These are phyloP conservation scores for Debaryomyces subglobosus DNA, from an alignment of 1,139 yeast genomes.

Conservation along the genomic window DNA sequence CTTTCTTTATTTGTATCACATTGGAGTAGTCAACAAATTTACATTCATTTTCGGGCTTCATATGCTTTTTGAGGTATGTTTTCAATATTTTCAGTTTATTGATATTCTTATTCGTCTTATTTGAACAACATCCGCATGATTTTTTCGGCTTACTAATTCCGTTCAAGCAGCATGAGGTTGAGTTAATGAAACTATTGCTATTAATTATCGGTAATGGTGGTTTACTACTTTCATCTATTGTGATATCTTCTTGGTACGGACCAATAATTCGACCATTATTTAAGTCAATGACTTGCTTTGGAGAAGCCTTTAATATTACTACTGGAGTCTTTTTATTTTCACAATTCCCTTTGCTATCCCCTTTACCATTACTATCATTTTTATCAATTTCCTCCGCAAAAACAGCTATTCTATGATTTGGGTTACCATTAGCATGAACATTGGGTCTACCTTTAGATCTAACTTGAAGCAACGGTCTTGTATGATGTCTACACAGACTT, in stretches of 20 bases:
- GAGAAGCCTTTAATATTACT: conserved; percentile 48
- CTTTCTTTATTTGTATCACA: conserved; percentile 2
- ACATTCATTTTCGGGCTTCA: conserved; percentile 14
- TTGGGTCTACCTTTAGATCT: conserved; percentile 85
- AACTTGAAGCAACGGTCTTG: conserved; percentile 82
- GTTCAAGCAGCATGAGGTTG: conserved; percentile 38
- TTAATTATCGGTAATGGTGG: conserved; percentile 30
- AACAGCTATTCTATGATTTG: conserved; percentile 59
- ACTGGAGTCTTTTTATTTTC: conserved; percentile 31
- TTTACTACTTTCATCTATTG: conserved; percentile 15
- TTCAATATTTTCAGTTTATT: conserved; percentile 42
- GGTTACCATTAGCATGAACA: conserved; percentile 48
- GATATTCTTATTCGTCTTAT: conserved; percentile 23
- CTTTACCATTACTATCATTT: conserved; percentile 15
- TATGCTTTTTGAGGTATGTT: conserved; percentile 34
- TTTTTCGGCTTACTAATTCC: conserved; percentile 25
- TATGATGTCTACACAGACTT: conserved; percentile 79
- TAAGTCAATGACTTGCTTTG: conserved; percentile 54
- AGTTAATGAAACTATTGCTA: conserved; percentile 39
- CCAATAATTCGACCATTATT: conserved; percentile 49
- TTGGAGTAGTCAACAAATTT: conserved; percentile 11
- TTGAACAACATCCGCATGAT: conserved; percentile 38
- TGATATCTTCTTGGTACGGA: conserved; percentile 33
- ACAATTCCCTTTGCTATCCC: conserved; percentile 14
- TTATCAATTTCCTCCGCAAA: conserved; percentile 48